phyloP scores from a whole-genome alignment of 495 filamentous ascomycete genomes.

The Penicillium antarcticum region DNA sequence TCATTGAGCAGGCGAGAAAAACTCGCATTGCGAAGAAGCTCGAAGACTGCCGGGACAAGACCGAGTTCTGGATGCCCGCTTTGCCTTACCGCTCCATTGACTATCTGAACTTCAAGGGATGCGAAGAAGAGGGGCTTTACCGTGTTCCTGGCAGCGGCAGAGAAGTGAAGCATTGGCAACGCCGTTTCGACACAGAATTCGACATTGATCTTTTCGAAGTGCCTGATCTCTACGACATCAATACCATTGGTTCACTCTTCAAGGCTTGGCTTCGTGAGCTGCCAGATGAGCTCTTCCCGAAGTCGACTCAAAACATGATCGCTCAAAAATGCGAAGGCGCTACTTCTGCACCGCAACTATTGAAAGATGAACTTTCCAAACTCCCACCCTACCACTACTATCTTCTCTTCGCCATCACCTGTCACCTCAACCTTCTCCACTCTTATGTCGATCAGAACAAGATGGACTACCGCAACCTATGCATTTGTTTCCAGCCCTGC shows the following conservation, averaged over 20 bases:
- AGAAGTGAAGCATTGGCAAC: conserved; percentile 83
- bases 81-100: conserved; percentile 90
- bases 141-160: conserved; percentile 80
- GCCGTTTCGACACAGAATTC: conserved; percentile 79
- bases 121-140: conserved; percentile 87
- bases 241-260: conserved; percentile 88
- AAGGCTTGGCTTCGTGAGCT: conserved; percentile 92
- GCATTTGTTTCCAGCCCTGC: conserved; percentile 92
- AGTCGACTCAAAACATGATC: conserved; percentile 70
- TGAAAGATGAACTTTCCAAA: conserved; percentile 86
- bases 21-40: conserved; percentile 84
- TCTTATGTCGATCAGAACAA: conserved; percentile 85
- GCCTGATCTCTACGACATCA: conserved; percentile 84
- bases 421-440: conserved; percentile 83
- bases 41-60: conserved; percentile 83
- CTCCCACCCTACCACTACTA: conserved; percentile 93
- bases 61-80: conserved; percentile 95
- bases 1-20: conserved; percentile 79
- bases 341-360: conserved; percentile 69
- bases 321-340: conserved; percentile 70
- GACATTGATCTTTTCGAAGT: conserved; percentile 86
- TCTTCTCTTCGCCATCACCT: conserved; percentile 91
- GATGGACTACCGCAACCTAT: conserved; percentile 90
- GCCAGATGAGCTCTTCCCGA: conserved; percentile 87
- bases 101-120: conserved; percentile 87